These are phyloP conservation scores for Carallia pectinifolia DNA, from an alignment of 345 rosid genomes.

Conservation along the genomic window DNA sequence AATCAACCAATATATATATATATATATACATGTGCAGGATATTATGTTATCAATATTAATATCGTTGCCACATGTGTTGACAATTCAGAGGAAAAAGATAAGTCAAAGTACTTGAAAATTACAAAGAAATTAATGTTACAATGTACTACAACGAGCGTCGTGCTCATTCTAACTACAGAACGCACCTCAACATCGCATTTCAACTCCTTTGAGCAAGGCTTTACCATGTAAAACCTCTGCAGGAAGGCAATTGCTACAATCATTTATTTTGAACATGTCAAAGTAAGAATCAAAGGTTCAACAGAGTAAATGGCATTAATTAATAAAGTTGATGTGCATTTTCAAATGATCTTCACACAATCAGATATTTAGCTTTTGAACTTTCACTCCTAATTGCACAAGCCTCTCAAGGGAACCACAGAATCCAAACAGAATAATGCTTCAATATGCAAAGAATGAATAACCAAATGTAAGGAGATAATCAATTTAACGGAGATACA, in stretches of 20 bases:
- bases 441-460: neutral
- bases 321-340: no score
- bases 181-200: slow-evolving; percentile 92
- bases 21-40: no score
- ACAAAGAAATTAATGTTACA: neutral
- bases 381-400: neutral
- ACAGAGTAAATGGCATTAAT: no score
- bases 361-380: no score
- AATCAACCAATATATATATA: no score
- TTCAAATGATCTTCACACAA: no score
- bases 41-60: no score
- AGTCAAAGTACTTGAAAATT: neutral
- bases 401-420: neutral
- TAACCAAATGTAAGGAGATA: neutral
- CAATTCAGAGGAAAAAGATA: neutral
- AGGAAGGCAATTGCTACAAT: slow-evolving; percentile 6
- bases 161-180: neutral
- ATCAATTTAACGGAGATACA: neutral
- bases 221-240: slow-evolving; percentile 85
- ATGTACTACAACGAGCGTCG: neutral
- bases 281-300: no score
- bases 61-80: no score
- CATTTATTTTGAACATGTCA: no score
- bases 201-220: slow-evolving; percentile 87
- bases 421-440: neutral